Evolutionary conservation across 139 green algal species (phyloP).

Genomic region (Coelastrella sp.): DNA sequence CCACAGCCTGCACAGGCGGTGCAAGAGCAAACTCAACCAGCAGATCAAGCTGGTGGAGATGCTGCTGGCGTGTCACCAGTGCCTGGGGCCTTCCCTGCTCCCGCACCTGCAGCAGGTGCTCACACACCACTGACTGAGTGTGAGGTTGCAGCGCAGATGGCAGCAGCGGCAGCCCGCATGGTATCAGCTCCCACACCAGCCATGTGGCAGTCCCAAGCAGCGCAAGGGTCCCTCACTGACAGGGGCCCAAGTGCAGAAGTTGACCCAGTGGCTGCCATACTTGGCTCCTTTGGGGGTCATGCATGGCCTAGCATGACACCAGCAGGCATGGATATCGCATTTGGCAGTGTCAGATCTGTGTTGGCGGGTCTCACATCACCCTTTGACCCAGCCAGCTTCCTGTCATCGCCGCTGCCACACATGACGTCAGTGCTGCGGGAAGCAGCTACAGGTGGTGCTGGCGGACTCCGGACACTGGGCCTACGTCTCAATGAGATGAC

Average conservation of each 20-base stretch:
- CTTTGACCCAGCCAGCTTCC: slow-evolving; percentile 10
- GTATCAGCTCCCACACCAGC: background rate
- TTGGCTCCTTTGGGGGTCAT: background rate
- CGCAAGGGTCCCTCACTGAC: background rate
- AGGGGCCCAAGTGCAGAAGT: background rate
- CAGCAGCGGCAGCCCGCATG: background rate
- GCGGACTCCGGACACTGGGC: background rate
- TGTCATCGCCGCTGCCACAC: slow-evolving; percentile 19
- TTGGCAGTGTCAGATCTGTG: background rate
- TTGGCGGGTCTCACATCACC: background rate
- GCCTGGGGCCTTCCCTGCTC: background rate
- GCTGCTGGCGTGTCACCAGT: background rate
- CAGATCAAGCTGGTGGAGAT: background rate
- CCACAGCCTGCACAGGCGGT: background rate
- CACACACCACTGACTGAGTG: background rate
- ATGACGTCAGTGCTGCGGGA: background rate
- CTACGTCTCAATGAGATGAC: background rate
- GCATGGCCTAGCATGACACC: slow-evolving; percentile 5
- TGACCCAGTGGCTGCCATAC: slow-evolving; percentile 1
- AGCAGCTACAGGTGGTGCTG: background rate
- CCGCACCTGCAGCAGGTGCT: background rate
- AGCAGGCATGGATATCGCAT: background rate
- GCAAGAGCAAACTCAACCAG: background rate
- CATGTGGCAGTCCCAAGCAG: background rate
- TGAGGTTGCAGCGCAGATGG: background rate